Conservation (phyloP, 2,329 filamentous ascomycete genomes). For the Salinomyces thailandicus region DNA sequence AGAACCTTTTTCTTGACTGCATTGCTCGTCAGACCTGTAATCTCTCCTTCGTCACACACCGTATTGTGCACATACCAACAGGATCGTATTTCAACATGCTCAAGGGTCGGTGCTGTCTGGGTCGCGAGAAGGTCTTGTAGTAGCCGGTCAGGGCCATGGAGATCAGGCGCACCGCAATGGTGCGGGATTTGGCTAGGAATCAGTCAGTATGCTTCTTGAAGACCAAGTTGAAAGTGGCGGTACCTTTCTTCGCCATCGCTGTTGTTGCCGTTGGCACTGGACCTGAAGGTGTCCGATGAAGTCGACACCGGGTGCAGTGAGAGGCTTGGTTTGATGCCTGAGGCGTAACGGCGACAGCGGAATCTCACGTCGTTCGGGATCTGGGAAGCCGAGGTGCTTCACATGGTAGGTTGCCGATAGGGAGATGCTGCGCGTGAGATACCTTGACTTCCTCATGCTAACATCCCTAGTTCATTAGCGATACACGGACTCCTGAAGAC, state of each 20-base stretch:
- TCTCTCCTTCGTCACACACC: background rate
- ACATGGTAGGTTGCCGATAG: background rate
- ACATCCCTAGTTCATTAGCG: no score
- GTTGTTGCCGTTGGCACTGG: background rate
- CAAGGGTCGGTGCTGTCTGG: constrained; percentile 69
- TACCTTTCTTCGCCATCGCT: constrained; percentile 25
- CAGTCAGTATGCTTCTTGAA: background rate
- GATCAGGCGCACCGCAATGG: constrained; percentile 84
- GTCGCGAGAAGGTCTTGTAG: constrained; percentile 83
- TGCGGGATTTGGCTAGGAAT: constrained; percentile 68
- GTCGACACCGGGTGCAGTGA: background rate
- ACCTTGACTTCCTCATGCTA: no score
- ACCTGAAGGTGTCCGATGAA: background rate
- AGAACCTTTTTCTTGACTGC: constrained; percentile 88
- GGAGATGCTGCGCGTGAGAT: no score
- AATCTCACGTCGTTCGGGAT: no score
- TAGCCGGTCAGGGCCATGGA: constrained; percentile 99
- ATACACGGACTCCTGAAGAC: no score
- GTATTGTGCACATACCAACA: constrained; percentile 56
- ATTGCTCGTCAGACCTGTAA: no score
- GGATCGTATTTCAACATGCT: constrained; percentile 99
- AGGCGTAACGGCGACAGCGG: no score
- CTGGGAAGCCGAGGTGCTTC: constrained; percentile 1
- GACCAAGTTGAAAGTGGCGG: background rate
- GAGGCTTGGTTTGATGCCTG: background rate